These are phyloP conservation scores for Ophiorrhiza pumila DNA, from an alignment of 257 asterid genomes.

Conservation along the genomic window DNA sequence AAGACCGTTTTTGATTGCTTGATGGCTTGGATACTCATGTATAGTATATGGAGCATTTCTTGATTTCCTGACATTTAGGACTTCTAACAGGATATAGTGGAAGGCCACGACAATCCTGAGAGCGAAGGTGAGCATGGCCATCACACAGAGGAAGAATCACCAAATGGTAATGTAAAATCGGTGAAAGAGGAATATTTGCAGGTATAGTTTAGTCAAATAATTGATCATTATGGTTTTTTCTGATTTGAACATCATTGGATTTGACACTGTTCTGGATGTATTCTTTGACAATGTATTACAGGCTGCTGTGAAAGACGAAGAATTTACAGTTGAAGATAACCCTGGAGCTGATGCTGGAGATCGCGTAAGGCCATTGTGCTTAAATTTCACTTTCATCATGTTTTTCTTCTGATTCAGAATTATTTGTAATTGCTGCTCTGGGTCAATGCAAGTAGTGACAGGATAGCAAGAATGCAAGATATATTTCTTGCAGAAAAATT, in stretches of 20 bases:
- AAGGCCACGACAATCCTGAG: slow-evolving; percentile 41
- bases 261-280: slow-evolving; percentile 14
- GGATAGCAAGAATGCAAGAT: not conserved
- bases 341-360: slow-evolving; percentile 38
- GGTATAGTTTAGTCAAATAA: slow-evolving; percentile 31
- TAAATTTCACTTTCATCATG: not conserved
- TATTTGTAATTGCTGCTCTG: not conserved
- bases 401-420: not conserved
- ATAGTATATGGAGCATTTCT: not conserved
- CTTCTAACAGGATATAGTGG: slow-evolving; percentile 46
- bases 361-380: slow-evolving; percentile 34
- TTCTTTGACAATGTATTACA: slow-evolving; percentile 30
- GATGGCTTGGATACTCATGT: not conserved
- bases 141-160: slow-evolving; percentile 34
- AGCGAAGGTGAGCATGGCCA: slow-evolving; percentile 45
- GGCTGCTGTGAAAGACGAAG: slow-evolving; percentile 35
- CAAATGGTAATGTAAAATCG: slow-evolving; percentile 33
- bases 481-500: not conserved
- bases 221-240: not conserved
- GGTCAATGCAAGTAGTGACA: not conserved
- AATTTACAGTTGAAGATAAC: slow-evolving; percentile 31
- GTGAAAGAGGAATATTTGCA: slow-evolving; percentile 34
- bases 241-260: not conserved
- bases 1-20: not conserved
- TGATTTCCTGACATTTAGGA: slow-evolving; percentile 21